phyloP scores from a whole-genome alignment of 2,329 filamentous ascomycete genomes.

The Diaporthe vaccinii region DNA sequence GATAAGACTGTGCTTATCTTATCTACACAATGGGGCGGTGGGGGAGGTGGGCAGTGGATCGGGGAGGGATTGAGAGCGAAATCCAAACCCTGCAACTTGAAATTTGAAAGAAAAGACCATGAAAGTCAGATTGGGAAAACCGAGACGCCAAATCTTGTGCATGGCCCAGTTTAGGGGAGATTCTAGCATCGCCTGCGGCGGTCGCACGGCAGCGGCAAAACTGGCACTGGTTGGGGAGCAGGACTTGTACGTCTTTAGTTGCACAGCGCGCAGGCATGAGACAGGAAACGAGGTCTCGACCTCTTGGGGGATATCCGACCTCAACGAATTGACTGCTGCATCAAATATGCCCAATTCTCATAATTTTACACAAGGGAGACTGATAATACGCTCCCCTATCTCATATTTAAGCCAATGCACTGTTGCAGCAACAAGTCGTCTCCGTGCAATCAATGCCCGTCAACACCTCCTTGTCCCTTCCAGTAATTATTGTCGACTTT shows the following conservation, averaged over 20 bases:
- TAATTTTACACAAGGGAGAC: neutral
- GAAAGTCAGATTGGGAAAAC: neutral
- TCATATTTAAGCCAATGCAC: neutral
- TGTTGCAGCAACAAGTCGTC: too few species aligned
- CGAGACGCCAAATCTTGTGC: too few species aligned
- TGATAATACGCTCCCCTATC: neutral
- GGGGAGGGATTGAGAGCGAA: neutral
- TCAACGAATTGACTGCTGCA: neutral
- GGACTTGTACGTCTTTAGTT: neutral
- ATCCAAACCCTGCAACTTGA: neutral
- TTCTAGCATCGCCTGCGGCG: neutral
- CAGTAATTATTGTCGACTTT: conserved; percentile 71
- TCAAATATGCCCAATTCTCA: neutral
- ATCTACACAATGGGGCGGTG: neutral
- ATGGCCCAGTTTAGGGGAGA: too few species aligned
- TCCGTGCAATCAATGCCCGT: neutral
- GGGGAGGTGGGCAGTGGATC: neutral
- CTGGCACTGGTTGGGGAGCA: neutral
- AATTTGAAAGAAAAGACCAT: too few species aligned
- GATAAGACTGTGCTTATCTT: conserved; percentile 22
- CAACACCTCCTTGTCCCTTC: conserved; percentile 48
- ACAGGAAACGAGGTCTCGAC: neutral
- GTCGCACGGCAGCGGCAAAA: neutral
- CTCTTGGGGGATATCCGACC: too few species aligned
- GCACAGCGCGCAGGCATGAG: neutral